Evolutionary conservation across 495 filamentous ascomycete species (phyloP), one percentile per base, ranked within the genome.

Genomic region (Collariella sp.): DNA sequence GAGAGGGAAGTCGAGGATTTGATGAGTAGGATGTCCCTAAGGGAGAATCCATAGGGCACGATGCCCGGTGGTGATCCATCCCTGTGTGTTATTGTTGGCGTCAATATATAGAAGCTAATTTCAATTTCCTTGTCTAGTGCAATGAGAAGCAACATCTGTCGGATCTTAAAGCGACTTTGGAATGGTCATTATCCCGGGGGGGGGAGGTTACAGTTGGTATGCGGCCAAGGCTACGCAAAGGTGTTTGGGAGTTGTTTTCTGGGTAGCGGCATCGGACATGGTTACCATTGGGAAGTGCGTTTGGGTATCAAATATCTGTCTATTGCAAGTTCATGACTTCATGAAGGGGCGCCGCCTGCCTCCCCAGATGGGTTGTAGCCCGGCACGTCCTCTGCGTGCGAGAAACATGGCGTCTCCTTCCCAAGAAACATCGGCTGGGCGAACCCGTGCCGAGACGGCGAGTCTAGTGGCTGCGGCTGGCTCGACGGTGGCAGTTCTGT

Each of bases 11-110:
- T 26, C 20, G 63, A 66, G 49, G 50, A 48, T n/a, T 51, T 58
- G 53, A 54, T 72, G 56, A 65, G 65, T 61, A 56, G 64, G 45
- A 58, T 74, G 58, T 67, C 66, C 46, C 62, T 73, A 33, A 63
- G 70, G 12, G 62, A 66, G 35, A 22, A n/a, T 2, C 50, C 48
- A 7, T 36, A 57, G 29, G 52, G 19, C 52, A 56, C 48, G 45
- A 39, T 35, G 58, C 58, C 6, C 52, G 42, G 52, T 52, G 42
- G 26, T 29, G 7, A 20, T n/a, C 24, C 31, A 22, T 40, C 12
- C 3, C 19, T 44, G 31, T 22, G 16, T 57, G 35, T 40, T 16
- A 19, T 43, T 26, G 46, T 41, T 18, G 19, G 16, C 18, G 23
- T n/a, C 34, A 11, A 33, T 29, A 39, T 46, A 47, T 43, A 47